Conservation (phyloP, 179 eudicot species). For the Camellia oleifera region DNA sequence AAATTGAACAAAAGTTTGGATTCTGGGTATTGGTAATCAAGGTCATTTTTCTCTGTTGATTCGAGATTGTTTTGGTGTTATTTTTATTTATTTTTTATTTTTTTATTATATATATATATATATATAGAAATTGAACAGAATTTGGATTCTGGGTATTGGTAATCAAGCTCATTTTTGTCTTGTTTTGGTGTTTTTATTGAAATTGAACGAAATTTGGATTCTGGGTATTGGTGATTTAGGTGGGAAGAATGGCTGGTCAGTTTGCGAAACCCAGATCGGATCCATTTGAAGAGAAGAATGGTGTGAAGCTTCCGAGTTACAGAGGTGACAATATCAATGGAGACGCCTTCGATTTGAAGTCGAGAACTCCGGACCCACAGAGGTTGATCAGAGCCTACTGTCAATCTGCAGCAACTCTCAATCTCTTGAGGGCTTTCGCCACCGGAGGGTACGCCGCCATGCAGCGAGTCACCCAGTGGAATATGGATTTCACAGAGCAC, state of each 20-base stretch:
- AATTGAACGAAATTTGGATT: neutral
- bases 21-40: conserved; percentile 5
- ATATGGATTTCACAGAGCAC: conserved; percentile 34
- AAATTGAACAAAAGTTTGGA: neutral
- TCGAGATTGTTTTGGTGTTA: too few relatives aligned
- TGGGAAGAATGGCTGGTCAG: conserved; percentile 45
- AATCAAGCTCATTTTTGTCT: neutral
- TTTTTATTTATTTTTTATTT: too few relatives aligned
- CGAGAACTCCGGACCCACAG: conserved; percentile 36
- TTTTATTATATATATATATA: too few relatives aligned
- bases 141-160: neutral
- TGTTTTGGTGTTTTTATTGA: too few relatives aligned
- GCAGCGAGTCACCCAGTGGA: conserved; percentile 44
- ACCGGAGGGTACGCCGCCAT: conserved; percentile 42
- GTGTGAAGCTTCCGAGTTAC: conserved; percentile 38
- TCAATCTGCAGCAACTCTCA: conserved; percentile 41
- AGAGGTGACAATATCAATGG: conserved; percentile 40
- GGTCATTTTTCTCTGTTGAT: conserved; percentile 11
- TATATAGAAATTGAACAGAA: neutral
- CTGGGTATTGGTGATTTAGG: conserved; percentile 19
- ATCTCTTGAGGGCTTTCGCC: conserved; percentile 44
- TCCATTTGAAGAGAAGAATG: conserved; percentile 31
- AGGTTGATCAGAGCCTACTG: conserved; percentile 40
- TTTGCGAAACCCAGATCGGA: conserved; percentile 40
- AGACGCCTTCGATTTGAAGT: conserved; percentile 31